Percentiles rank a stretch among this genome's conserved stretches.
phyloP scores from a whole-genome alignment of 345 rosid genomes.

The Raphanus sativus region DNA sequence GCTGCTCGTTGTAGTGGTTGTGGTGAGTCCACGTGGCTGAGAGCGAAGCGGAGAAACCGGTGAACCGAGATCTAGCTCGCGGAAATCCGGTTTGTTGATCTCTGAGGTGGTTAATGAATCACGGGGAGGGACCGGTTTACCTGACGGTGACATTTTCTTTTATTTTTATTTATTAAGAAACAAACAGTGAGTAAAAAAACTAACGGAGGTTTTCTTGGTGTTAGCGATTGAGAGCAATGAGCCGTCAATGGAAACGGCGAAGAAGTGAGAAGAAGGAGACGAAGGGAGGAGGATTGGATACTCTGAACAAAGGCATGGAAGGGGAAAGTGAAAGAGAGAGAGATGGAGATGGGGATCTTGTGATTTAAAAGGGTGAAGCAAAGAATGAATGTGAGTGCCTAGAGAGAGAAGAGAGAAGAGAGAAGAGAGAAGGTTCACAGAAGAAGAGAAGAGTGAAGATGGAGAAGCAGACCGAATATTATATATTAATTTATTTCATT shows the following conservation, averaged over 20 bases:
- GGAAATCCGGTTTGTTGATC: constrained; percentile 88
- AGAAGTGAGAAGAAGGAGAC: constrained; percentile 17
- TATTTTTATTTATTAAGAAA: not conserved
- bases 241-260: constrained; percentile 31
- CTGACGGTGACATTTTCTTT: constrained; percentile 57
- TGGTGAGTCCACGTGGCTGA: constrained; percentile 46
- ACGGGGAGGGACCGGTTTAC: constrained; percentile 49
- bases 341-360: constrained; percentile 64
- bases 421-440: constrained; percentile 40
- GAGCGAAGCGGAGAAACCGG: constrained; percentile 93
- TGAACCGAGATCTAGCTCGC: constrained; percentile 93
- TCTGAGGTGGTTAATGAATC: constrained; percentile 58
- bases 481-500: constrained; percentile 15
- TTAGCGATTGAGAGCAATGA: too few species aligned
- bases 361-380: constrained; percentile 63
- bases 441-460: constrained; percentile 35
- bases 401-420: too few species aligned
- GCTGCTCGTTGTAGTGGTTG: constrained; percentile 41
- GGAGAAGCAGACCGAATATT: constrained; percentile 31
- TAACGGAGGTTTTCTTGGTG: not conserved
- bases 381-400: constrained; percentile 59
- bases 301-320: constrained; percentile 10
- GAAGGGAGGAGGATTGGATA: constrained; percentile 19
- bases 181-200: not conserved
- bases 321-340: constrained; percentile 17